A percentile compares a stretch with the other conserved stretches of the same genome.
Evolutionary conservation across 371 early-diverging fungal genomes (phyloP).

Genomic region (Choanephora cucurbitarum): DNA sequence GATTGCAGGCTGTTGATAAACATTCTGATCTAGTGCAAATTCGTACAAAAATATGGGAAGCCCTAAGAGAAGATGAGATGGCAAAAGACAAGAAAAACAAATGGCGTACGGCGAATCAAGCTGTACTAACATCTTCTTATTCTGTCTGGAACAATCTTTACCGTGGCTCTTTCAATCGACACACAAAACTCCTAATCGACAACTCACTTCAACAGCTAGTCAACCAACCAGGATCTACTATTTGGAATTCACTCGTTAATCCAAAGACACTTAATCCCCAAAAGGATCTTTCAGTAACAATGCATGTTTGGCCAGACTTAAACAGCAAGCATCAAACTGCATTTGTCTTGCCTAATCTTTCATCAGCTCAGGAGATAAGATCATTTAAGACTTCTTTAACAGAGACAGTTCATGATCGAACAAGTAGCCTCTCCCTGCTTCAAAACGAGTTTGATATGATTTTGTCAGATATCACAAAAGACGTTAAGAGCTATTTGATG

Average conservation of each 20-base stretch:
- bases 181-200: slow-evolving; percentile 40
- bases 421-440: slow-evolving; percentile 15
- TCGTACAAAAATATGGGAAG: slow-evolving; percentile 38
- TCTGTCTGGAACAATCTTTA: slow-evolving; percentile 47
- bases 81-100: slow-evolving; percentile 13
- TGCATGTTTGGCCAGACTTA: slow-evolving; percentile 23
- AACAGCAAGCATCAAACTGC: slow-evolving; percentile 8
- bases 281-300: slow-evolving; percentile 13
- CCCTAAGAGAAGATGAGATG: slow-evolving; percentile 35
- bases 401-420: slow-evolving; percentile 32
- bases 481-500: slow-evolving; percentile 21
- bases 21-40: slow-evolving; percentile 36
- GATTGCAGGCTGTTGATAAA: slow-evolving; percentile 39
- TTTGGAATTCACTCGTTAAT: slow-evolving; percentile 35
- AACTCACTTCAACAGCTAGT: slow-evolving; percentile 28
- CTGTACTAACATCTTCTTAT: slow-evolving; percentile 25
- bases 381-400: slow-evolving; percentile 27
- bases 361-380: slow-evolving; percentile 29
- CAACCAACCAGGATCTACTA: slow-evolving; percentile 34
- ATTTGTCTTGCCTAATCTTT: slow-evolving; percentile 27
- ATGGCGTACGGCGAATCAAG: slow-evolving; percentile 23
- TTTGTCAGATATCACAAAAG: slow-evolving; percentile 20
- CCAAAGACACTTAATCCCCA: slow-evolving; percentile 8
- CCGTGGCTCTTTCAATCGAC: slow-evolving; percentile 36
- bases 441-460: slow-evolving; percentile 29